Evolutionary conservation across 495 filamentous ascomycete species (phyloP), one percentile per base, ranked within the genome.

Genomic region (Clavariopsis aquatica): DNA sequence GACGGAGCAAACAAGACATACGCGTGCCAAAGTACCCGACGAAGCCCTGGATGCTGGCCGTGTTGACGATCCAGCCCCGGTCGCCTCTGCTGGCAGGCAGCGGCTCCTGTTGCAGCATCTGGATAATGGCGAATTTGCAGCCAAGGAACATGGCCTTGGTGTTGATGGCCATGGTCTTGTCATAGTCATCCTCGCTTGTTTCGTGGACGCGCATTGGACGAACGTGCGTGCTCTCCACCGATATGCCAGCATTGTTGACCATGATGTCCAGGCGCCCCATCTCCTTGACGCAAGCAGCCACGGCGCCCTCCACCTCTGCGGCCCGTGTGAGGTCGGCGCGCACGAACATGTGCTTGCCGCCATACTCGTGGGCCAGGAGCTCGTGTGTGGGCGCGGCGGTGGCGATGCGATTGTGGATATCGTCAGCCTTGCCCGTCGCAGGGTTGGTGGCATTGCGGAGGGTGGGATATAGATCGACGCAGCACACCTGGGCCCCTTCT

Each of bases 1-100:
- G 47, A 28, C 22, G 8, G 62, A 43, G 38, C 38, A 43, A 43
- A 43, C 38, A 17, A 43, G 22, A 49, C 57, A 23, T 60, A 64
- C 52, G 66, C 34, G 27, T 49, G 13, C 64, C 80, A 52, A 83
- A 47, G 20, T 49, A 59, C 15, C 41, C 41, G 12, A 59, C 75
- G n/a, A 82, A 60, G 0, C 83, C 81, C 64, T 78, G 69, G 4
- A 82, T 75, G 6, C 77, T 80, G 0, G 81, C 76, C 0, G 81
- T 80, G 54, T 84, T 86, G 34, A 85, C 70, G 36, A 86, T 83
- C 82, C 82, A 84, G 8, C 84, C 84, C 36, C 82, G 60, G 63
- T 83, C 76, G 7, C 79, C 78, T 1, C 70, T 78, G 38, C 56
- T 7, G 28, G 13, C 54, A 0, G 73, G 36, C 60, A 75, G 71